These are phyloP conservation scores for Chlamydomonas schloesseri DNA, from an alignment of 139 green algal genomes.

Conservation along the genomic window DNA sequence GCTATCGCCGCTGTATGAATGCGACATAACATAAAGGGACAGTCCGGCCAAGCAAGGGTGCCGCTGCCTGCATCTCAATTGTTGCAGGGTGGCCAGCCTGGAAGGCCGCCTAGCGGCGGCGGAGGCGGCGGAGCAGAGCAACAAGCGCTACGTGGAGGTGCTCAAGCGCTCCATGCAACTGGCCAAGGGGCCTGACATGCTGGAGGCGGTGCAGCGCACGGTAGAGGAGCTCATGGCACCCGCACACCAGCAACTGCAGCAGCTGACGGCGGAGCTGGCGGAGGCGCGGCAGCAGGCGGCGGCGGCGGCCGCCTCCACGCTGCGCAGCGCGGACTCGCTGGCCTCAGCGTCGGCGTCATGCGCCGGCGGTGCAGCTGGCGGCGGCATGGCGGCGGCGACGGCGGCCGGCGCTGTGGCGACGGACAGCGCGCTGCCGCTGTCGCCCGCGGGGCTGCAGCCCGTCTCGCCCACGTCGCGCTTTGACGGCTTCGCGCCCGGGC, in stretches of 20 bases:
- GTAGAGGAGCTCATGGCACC: conserved; percentile 16
- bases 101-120: neutral
- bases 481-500: conserved; percentile 13
- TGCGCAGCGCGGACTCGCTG: neutral
- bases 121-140: neutral
- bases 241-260: neutral
- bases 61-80: no score
- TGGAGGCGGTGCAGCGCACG: neutral
- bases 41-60: no score
- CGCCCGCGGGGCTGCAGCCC: neutral
- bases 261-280: neutral
- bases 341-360: neutral
- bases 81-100: neutral
- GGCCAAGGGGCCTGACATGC: neutral
- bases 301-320: no score
- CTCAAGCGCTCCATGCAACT: conserved; percentile 33
- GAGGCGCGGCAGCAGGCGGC: neutral
- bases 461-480: neutral
- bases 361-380: neutral
- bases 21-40: no score
- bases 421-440: neutral
- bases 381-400: neutral
- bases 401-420: neutral
- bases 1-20: no score
- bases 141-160: conserved; percentile 6